Percentiles rank a stretch among this genome's conserved stretches.
phyloP scores from a whole-genome alignment of 1,284 basidiomycete genomes.

The Meira miltonrushii region DNA sequence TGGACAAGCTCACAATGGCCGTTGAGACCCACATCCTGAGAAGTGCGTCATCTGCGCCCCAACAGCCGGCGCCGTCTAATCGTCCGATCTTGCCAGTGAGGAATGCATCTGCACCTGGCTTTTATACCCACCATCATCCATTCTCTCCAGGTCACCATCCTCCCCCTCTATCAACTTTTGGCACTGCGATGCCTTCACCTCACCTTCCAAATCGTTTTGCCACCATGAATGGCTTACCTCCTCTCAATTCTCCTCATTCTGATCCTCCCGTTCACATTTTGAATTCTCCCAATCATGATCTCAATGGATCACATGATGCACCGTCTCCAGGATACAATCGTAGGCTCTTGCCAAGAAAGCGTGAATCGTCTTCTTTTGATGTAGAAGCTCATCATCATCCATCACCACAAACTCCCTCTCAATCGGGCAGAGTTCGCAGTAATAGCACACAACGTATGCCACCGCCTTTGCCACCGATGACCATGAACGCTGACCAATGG shows the following conservation, averaged over 20 bases:
- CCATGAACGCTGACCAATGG: constrained; percentile 15
- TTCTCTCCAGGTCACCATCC: not conserved
- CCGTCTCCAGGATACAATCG: no score
- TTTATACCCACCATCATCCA: not conserved
- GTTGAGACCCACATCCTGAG: constrained; percentile 29
- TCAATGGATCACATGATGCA: no score
- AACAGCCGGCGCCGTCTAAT: constrained; percentile 9
- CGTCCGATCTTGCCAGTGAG: not conserved
- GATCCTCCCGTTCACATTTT: no score
- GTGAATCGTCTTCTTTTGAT: no score
- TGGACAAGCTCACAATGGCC: constrained; percentile 24
- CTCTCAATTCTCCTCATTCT: no score
- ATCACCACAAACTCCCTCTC: not conserved
- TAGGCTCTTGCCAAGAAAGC: no score
- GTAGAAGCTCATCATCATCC: no score
- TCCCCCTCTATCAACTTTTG: no score
- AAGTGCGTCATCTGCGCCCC: constrained; percentile 19
- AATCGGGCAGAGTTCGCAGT: not conserved
- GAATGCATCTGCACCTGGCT: not conserved
- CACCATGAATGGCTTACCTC: no score
- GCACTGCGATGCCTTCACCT: no score
- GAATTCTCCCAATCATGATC: no score
- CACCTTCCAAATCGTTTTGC: no score
- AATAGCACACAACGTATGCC: constrained; percentile 10
- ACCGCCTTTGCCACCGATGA: constrained; percentile 10